These are phyloP conservation scores for Xylaria multiplex DNA, from an alignment of 2,329 filamentous ascomycete genomes.

Conservation along the genomic window DNA sequence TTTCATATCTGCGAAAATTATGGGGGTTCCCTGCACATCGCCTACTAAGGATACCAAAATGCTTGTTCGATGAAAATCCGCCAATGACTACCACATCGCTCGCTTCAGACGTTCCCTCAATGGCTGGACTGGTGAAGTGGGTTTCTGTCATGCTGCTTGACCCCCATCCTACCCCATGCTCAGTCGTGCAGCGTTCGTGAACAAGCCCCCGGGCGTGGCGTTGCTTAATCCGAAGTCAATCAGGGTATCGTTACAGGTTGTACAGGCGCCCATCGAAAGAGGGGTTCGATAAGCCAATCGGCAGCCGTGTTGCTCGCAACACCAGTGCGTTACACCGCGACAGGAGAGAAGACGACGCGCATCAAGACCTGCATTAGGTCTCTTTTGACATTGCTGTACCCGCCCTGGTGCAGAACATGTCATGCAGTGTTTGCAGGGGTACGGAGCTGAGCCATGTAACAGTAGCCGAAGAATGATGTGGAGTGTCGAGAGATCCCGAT, in stretches of 20 bases:
- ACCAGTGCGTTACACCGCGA: slow-evolving; percentile 34
- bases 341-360: slow-evolving; percentile 28
- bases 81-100: slow-evolving; percentile 21
- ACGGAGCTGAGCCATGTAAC: slow-evolving; percentile 35
- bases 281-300: slow-evolving; percentile 39
- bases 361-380: slow-evolving; percentile 39
- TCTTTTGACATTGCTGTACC: slow-evolving; percentile 29
- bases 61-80: slow-evolving; percentile 14
- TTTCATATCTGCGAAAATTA: slow-evolving; percentile 14
- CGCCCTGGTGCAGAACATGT: slow-evolving; percentile 27
- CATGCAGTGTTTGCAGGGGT: slow-evolving; percentile 32
- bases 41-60: slow-evolving; percentile 22
- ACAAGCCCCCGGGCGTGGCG: slow-evolving; percentile 25
- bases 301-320: slow-evolving; percentile 35
- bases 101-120: slow-evolving; percentile 26
- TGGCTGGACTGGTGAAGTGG: slow-evolving; percentile 25
- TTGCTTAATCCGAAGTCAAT: slow-evolving; percentile 32
- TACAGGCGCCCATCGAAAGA: slow-evolving; percentile 25
- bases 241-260: slow-evolving; percentile 26
- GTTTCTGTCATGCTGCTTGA: slow-evolving; percentile 33
- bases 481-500: slow-evolving; percentile 33
- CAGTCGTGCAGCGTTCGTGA: slow-evolving; percentile 31
- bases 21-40: slow-evolving; percentile 28
- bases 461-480: slow-evolving; percentile 33
- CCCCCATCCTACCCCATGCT: slow-evolving; percentile 37